Evolutionary conservation across 176 grass and related monocot genomes (phyloP), one percentile per base, ranked within the genome.

Genomic region (Pontederia crassipes): DNA sequence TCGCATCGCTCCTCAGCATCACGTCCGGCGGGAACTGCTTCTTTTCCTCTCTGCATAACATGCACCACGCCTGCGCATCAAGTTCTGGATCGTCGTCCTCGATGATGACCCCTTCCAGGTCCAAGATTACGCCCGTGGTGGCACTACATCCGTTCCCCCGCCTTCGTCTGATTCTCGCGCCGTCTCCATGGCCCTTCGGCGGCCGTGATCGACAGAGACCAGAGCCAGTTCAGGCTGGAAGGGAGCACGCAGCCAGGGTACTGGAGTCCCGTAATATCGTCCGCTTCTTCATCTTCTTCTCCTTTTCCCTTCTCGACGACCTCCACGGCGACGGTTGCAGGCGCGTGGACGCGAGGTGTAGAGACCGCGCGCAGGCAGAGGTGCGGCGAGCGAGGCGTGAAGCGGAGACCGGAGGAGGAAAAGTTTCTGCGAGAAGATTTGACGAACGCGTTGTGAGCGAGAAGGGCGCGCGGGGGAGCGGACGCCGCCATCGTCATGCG

Each of bases 21-120:
- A 12, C 46, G 70, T 85, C 73, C 1, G 67, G 63, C 48, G 85
- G 89, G 57, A 86, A 95, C 26, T 77, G 62, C 60, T 86, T 95
- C 15, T 72, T 71, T 63, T 95, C 82, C 68, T 81, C 68, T 0
- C 75, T 54, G 60, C 85, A 95, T 20, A 95, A 63, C 18, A 83
- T 4, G 35, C 83, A 85, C 85, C 90, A 95, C 16, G 80, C 76
- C 2, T 63, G 61, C 55, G 82, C 79, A 68, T 83, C 82, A 55
- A 95, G 53, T 12, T 86, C 85, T 8, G 67, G 71, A 35, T 89
- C 82, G 8, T 86, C 89, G 45, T 75, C 71, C 59, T 95, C 79
- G 32, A 86, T 79, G 58, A 89, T 62, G 61, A 95, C 85, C 61
- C 85, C 89, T 50, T 86, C 66, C 85, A 76, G 80, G 51, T 95